A percentile compares a stretch with the other conserved stretches of the same genome.
Conservation (phyloP, 352 stramenopile genomes). For the Elongisporangium prolatum region DNA sequence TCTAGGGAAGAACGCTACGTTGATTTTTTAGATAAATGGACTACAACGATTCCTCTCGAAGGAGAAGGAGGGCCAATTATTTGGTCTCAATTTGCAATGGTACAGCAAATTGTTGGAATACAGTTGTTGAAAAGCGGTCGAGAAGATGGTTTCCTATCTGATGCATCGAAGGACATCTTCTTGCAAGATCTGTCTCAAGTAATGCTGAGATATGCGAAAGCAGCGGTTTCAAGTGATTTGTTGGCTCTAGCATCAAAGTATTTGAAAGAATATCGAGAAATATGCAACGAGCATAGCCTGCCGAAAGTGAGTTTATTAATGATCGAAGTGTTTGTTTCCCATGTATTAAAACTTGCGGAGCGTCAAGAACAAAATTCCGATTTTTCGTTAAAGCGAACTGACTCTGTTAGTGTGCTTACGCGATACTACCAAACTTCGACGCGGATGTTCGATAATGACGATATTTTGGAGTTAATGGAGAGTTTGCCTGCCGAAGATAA, state of each 20-base stretch:
- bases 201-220: conserved; percentile 69
- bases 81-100: conserved; percentile 65
- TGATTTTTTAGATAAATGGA: conserved; percentile 38
- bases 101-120: conserved; percentile 32
- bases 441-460: conserved; percentile 79
- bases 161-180: conserved; percentile 20
- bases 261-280: conserved; percentile 68
- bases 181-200: conserved; percentile 26
- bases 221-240: conserved; percentile 61
- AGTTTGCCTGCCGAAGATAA: conserved; percentile 32
- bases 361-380: conserved; percentile 41
- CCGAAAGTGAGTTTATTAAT: conserved; percentile 75
- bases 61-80: conserved; percentile 44
- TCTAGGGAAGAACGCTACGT: conserved; percentile 8
- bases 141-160: conserved; percentile 26
- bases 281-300: conserved; percentile 60
- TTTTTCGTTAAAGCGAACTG: conserved; percentile 8
- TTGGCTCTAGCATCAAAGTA: conserved; percentile 69
- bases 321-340: conserved; percentile 77
- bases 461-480: conserved; percentile 69
- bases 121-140: conserved; percentile 27
- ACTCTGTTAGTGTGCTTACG: conserved; percentile 39
- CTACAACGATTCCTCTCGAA: conserved; percentile 23
- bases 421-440: conserved; percentile 71
- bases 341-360: conserved; percentile 72